A percentile compares a stretch with the other conserved stretches of the same genome.
Evolutionary conservation across 352 stramenopile genomes (phyloP).

Genomic region (Pythium graminicola): DNA sequence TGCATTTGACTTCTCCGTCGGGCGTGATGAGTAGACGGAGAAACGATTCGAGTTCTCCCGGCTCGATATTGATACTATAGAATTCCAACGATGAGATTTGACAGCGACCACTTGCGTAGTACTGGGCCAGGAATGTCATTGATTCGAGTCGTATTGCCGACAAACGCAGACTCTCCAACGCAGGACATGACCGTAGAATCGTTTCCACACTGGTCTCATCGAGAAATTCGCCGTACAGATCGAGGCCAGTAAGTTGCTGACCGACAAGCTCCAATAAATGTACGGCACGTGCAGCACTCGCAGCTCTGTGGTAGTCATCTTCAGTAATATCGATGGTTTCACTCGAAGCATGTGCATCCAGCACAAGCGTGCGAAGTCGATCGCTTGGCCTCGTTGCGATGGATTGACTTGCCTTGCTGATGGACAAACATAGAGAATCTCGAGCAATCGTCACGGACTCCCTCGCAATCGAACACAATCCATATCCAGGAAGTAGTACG

Average conservation of each 20-base stretch:
- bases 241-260: neutral
- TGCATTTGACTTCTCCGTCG: neutral
- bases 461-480: neutral
- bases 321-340: neutral
- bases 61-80: neutral
- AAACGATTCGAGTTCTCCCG: neutral
- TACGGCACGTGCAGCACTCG: neutral
- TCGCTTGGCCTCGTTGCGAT: too few relatives aligned
- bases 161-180: slow-evolving; percentile 1
- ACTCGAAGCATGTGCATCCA: neutral
- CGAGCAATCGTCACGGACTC: neutral
- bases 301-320: neutral
- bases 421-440: neutral
- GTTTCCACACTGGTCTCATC: neutral
- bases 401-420: too few relatives aligned
- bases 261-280: neutral
- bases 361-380: neutral
- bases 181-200: neutral
- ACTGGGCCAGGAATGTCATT: neutral
- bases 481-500: neutral
- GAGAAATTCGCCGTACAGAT: neutral
- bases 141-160: neutral
- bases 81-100: slow-evolving; percentile 2
- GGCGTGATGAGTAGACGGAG: neutral
- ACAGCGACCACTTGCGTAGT: neutral